Percentiles rank a stretch among this genome's conserved stretches.
These are phyloP conservation scores for Penicillium chermesinum DNA, from an alignment of 495 filamentous ascomycete species.

Conservation along the genomic window DNA sequence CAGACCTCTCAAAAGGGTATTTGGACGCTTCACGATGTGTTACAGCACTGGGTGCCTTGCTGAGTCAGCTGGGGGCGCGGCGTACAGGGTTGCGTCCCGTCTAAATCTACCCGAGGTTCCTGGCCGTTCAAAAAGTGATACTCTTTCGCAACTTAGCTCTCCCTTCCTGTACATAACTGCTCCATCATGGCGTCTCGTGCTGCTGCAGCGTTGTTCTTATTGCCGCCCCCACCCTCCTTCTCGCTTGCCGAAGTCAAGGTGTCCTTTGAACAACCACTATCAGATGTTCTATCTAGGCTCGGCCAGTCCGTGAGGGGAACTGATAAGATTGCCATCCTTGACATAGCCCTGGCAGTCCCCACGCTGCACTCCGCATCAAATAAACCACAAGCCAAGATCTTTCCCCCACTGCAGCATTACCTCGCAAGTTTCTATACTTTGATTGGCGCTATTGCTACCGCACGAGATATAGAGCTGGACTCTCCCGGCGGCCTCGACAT, in stretches of 20 bases:
- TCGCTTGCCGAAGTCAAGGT: conserved; percentile 34
- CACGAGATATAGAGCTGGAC: conserved; percentile 57
- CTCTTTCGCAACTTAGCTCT: too few species aligned
- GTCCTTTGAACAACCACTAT: conserved; percentile 37
- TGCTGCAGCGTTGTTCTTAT: conserved; percentile 39
- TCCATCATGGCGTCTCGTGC: conserved; percentile 20
- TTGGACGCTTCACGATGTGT: not conserved
- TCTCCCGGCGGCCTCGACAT: conserved; percentile 70
- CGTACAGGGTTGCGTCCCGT: conserved; percentile 2
- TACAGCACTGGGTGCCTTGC: conserved; percentile 9
- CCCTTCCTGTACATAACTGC: not conserved
- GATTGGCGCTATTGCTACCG: conserved; percentile 59
- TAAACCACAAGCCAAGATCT: conserved; percentile 49
- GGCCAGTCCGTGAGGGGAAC: conserved; percentile 24
- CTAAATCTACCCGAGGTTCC: not conserved
- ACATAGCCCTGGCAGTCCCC: conserved; percentile 43
- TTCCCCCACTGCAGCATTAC: conserved; percentile 61
- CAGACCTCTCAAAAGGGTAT: not conserved
- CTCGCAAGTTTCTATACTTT: conserved; percentile 76
- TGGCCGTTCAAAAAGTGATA: too few species aligned
- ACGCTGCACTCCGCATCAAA: conserved; percentile 32
- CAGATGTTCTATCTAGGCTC: conserved; percentile 28
- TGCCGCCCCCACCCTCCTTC: conserved; percentile 43
- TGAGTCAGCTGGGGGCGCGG: conserved; percentile 11
- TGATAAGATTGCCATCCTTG: conserved; percentile 30